Percentiles rank a stretch among this genome's conserved stretches.
These are phyloP conservation scores for Aspergillus kassunensis DNA, from an alignment of 495 filamentous ascomycete genomes.

Conservation along the genomic window DNA sequence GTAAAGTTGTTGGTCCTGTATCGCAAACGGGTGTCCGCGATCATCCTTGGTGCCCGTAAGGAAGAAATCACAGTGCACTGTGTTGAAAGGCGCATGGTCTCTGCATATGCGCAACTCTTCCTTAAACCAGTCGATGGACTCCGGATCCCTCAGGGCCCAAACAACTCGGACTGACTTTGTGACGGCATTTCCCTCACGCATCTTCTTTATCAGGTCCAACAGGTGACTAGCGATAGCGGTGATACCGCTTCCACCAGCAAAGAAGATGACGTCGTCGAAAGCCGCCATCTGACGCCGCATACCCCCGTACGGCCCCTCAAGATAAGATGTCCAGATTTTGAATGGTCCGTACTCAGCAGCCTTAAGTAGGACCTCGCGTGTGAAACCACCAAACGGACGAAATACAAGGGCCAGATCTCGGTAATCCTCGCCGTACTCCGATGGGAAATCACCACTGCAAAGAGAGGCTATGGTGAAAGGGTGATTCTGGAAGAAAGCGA, in stretches of 20 bases:
- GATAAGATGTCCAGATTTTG: conserved; percentile 81
- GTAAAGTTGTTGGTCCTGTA: conserved; percentile 65
- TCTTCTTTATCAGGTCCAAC: conserved; percentile 86
- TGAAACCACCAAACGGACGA: conserved; percentile 86
- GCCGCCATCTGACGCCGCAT: conserved; percentile 88
- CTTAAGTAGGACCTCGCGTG: conserved; percentile 68
- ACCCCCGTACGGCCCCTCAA: conserved; percentile 93
- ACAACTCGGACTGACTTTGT: conserved; percentile 86
- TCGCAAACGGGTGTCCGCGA: not conserved
- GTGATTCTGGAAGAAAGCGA: conserved; percentile 86
- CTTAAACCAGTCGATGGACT: conserved; percentile 97
- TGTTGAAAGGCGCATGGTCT: conserved; percentile 76
- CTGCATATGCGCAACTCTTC: conserved; percentile 89
- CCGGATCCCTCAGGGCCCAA: conserved; percentile 84
- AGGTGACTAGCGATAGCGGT: conserved; percentile 89
- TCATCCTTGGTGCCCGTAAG: conserved; percentile 53
- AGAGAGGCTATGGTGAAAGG: conserved; percentile 94
- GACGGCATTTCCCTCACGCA: conserved; percentile 88
- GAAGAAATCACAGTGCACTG: conserved; percentile 90
- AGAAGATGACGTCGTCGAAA: conserved; percentile 88
- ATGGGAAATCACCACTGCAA: conserved; percentile 82
- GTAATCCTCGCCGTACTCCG: conserved; percentile 79
- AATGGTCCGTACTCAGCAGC: conserved; percentile 78
- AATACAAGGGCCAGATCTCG: conserved; percentile 88
- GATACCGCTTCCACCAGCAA: conserved; percentile 92